Conservation (phyloP, 169 alveolate genomes). For the Plasmodium knowlesi region DNA sequence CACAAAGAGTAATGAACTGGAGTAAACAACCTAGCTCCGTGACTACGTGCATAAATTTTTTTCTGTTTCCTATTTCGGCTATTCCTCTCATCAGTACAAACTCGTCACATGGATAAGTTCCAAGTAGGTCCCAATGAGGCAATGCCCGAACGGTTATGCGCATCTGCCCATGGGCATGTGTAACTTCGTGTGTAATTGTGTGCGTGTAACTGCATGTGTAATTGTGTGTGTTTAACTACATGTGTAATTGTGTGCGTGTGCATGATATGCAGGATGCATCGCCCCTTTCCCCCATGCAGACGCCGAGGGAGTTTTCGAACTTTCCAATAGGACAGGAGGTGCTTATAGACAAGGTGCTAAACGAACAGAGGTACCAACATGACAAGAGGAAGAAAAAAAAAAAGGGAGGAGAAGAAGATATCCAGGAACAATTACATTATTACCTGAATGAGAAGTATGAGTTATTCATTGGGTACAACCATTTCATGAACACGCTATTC, state of each 20-base stretch:
- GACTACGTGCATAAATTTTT: not conserved
- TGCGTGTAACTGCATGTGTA: not conserved
- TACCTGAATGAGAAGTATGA: constrained; percentile 42
- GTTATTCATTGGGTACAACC: constrained; percentile 31
- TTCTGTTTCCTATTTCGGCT: not conserved
- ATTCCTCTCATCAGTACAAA: not conserved
- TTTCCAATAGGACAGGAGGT: constrained; percentile 59
- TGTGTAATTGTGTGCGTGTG: not conserved
- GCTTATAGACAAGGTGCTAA: constrained; percentile 31
- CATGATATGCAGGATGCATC: not conserved
- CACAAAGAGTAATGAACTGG: not conserved
- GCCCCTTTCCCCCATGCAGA: not conserved
- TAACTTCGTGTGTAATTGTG: not conserved
- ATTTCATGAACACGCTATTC: constrained; percentile 38
- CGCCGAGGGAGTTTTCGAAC: constrained; percentile 7
- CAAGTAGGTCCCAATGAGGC: not conserved
- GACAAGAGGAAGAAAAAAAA: constrained; percentile 37
- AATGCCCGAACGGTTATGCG: not conserved
- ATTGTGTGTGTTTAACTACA: not conserved
- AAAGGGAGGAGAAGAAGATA: not conserved
- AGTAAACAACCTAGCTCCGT: not conserved
- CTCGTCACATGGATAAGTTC: not conserved
- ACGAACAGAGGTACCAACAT: constrained; percentile 41
- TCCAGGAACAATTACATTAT: not conserved
- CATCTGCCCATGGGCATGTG: not conserved